Base-by-base conservation (phyloP, 169 alveolate genomes). In the Plasmodium vivax region DNA sequence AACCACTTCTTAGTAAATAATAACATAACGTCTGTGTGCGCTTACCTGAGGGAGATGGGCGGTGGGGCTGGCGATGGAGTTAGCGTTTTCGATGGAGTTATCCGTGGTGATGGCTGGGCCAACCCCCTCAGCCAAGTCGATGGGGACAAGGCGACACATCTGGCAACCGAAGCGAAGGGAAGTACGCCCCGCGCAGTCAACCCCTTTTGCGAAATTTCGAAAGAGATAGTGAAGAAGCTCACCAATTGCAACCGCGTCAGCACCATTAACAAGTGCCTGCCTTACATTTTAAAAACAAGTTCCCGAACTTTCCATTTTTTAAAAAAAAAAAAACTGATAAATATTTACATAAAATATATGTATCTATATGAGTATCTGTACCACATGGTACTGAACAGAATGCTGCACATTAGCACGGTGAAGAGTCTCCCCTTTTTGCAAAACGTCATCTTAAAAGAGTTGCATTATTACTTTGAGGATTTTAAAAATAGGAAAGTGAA, bases 371-470 rank as follows among this genome's bases (percentile, higher is more conserved):
- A 77, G 43, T 75, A 87, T 43, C 16, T 87, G 43, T 87, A 87
- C 45, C 87, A 87, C 51, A 87, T 87, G 93, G 62, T 87, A 14
- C 68, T 87, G 81, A 87, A 87, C 51, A 87, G 93, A 87, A 71
- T 87, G 43, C 47, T 87, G 30, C 72, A 87, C 43, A 87, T 87
- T 79, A 87, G 93, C 81, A 87, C 93, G 41, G 27, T 87, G 30
- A 87, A 87, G 45, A 51, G 54, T 23, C 68, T 75, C 45, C 93
- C 93, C 16, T 75, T 87, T 87, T 58, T 87, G 82, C 93, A 87
- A 87, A 87, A 87, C 77, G 71, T 74, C 77, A 87, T 87, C 23
- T 56, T 87, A 87, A 87, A 87, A 16, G 93, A 87, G 68, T 87
- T 87, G 82, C 77, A 54, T 87, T 77, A 19, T 8, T 87, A 87